Evolutionary conservation across 352 stramenopile species (phyloP).

Genomic region (Phytophthora kernoviae): DNA sequence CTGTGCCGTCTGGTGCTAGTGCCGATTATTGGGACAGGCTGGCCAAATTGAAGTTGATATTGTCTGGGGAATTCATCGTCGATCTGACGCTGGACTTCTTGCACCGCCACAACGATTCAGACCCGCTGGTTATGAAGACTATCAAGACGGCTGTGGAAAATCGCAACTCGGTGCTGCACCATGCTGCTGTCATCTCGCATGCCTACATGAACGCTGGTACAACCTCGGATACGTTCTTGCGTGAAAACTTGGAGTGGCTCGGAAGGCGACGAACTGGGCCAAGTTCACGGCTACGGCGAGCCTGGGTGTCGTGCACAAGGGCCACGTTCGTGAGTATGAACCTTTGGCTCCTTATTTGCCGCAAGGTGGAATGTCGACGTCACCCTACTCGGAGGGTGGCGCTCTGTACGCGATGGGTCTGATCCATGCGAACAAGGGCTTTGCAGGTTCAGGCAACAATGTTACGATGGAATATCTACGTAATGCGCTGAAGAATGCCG

Average conservation of each 20-base stretch:
- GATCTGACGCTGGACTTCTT: conserved; percentile 95
- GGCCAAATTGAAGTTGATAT: conserved; percentile 87
- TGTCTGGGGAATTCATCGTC: conserved; percentile 90
- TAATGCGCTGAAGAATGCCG: conserved; percentile 83
- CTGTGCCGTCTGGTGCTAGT: conserved; percentile 48
- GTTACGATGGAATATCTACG: conserved; percentile 87
- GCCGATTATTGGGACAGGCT: conserved; percentile 85
- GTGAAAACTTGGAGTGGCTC: conserved; percentile 99
- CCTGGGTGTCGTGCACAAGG: conserved; percentile 98
- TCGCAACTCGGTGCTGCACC: conserved; percentile 97
- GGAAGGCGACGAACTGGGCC: conserved; percentile 98
- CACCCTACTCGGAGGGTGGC: conserved; percentile 97
- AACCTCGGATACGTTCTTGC: conserved; percentile 97
- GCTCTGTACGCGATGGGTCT: conserved; percentile 98
- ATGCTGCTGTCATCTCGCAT: conserved; percentile 97
- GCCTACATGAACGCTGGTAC: conserved; percentile 98
- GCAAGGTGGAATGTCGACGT: conserved; percentile 82
- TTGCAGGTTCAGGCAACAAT: conserved; percentile 82
- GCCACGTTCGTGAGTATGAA: conserved; percentile 98
- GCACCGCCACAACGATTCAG: conserved; percentile 89
- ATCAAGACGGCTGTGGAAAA: conserved; percentile 95
- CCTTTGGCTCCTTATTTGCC: conserved; percentile 98
- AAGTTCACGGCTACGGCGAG: conserved; percentile 99
- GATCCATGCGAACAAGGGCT: conserved; percentile 97
- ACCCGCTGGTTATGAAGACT: conserved; percentile 93